A percentile compares a stretch with the other conserved stretches of the same genome.
Evolutionary conservation across 495 filamentous ascomycete genomes (phyloP).

Genomic region (Hypoxylon fuscum): DNA sequence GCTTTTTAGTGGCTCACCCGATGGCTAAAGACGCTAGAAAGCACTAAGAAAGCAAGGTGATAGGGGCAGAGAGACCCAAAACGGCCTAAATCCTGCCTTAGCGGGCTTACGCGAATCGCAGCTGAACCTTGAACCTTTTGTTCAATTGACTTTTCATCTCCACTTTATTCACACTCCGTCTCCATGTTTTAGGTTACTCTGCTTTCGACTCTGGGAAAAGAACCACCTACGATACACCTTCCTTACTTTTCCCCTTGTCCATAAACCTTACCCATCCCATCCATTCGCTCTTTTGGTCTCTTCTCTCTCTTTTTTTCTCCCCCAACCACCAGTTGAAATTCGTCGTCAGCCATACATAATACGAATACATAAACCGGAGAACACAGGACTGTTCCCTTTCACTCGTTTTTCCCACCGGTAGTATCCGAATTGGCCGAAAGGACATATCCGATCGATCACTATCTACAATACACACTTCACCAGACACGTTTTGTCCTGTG

Average conservation of each 20-base stretch:
- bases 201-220: no score
- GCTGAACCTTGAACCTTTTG: slow-evolving; percentile 11
- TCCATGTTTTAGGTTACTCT: no score
- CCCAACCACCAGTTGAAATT: slow-evolving; percentile 29
- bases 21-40: slow-evolving; percentile 17
- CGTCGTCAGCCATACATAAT: slow-evolving; percentile 17
- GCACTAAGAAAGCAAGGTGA: neutral
- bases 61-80: neutral
- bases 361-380: slow-evolving; percentile 35
- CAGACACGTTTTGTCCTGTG: slow-evolving; percentile 7
- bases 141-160: no score
- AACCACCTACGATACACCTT: no score
- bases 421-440: slow-evolving; percentile 5
- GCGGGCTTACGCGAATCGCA: slow-evolving; percentile 15
- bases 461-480: slow-evolving; percentile 5
- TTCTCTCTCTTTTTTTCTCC: slow-evolving; percentile 17
- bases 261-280: slow-evolving; percentile 38
- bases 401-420: slow-evolving; percentile 26
- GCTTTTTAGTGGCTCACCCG: slow-evolving; percentile 21
- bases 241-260: slow-evolving; percentile 44
- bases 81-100: neutral
- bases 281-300: slow-evolving; percentile 22
- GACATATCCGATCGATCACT: slow-evolving; percentile 27
- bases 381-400: slow-evolving; percentile 40
- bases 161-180: no score